phyloP scores from a whole-genome alignment of 441 rosid genomes.

The Adansonia grandidieri region DNA sequence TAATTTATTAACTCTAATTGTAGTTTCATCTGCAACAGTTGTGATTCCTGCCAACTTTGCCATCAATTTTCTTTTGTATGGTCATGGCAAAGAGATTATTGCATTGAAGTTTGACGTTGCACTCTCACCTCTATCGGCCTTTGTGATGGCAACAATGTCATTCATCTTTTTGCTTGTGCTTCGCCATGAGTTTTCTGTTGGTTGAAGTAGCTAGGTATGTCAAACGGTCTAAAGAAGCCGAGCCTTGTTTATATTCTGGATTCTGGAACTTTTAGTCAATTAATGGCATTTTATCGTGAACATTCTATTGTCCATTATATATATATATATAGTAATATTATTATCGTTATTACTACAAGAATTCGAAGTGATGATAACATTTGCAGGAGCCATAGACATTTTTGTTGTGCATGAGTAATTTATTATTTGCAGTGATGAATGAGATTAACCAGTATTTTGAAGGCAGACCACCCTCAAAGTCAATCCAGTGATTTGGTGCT shows the following conservation, averaged over 20 bases:
- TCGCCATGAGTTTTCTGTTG: not conserved
- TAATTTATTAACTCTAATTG: constrained; percentile 30
- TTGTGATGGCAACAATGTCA: not conserved
- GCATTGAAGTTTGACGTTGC: constrained; percentile 8
- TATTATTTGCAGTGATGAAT: too few relatives aligned
- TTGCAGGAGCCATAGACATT: not conserved
- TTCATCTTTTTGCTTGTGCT: constrained; percentile 7
- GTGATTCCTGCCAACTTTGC: constrained; percentile 17
- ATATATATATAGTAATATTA: too few relatives aligned
- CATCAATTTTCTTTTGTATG: not conserved
- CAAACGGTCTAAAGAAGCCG: not conserved
- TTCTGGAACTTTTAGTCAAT: not conserved
- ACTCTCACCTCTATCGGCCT: not conserved
- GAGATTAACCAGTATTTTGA: too few relatives aligned
- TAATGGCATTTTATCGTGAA: not conserved
- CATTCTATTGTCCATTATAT: not conserved
- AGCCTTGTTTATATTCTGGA: not conserved
- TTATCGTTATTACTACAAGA: not conserved
- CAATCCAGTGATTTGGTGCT: not conserved
- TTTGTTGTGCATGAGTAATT: not conserved
- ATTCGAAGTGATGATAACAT: not conserved
- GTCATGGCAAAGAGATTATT: constrained; percentile 19
- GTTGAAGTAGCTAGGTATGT: not conserved
- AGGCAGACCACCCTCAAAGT: not conserved
- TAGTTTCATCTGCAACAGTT: constrained; percentile 28